phyloP scores from a whole-genome alignment of 75 land plant species.

The Pinus taeda region DNA sequence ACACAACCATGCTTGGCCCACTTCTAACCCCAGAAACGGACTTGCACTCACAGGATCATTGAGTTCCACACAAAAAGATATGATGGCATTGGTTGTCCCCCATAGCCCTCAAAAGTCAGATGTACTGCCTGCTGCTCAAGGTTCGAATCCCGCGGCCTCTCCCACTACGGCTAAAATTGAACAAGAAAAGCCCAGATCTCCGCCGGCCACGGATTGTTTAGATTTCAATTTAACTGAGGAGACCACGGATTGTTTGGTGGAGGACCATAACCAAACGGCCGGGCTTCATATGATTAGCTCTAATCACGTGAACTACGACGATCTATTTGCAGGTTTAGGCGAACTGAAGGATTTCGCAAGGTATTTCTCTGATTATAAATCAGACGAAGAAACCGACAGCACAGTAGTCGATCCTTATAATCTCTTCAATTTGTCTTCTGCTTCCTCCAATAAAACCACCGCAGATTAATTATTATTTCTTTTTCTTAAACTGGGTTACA shows the following conservation, averaged over 20 bases:
- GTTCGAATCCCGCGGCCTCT: background rate
- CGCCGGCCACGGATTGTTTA: background rate
- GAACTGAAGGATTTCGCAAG: background rate
- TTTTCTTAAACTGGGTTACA: too few species aligned
- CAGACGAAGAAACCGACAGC: slow-evolving; percentile 1
- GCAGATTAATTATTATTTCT: too few species aligned
- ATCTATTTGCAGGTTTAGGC: slow-evolving; percentile 4
- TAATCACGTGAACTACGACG: background rate
- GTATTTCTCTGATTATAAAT: background rate
- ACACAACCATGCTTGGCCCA: slow-evolving; percentile 72
- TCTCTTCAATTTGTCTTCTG: background rate
- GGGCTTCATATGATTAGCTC: background rate
- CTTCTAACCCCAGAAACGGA: slow-evolving; percentile 48
- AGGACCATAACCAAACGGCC: background rate
- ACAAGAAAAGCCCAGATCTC: background rate
- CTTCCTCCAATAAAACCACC: background rate
- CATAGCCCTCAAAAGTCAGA: background rate
- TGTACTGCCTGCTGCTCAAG: background rate
- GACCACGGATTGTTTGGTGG: background rate
- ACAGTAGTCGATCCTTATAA: background rate
- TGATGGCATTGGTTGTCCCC: background rate
- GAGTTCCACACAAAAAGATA: background rate
- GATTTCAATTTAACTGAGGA: background rate
- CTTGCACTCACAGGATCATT: slow-evolving; percentile 50
- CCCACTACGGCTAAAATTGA: background rate